These are phyloP conservation scores for Lyophyllum atratum DNA, from an alignment of 768 basidiomycete genomes.

Conservation along the genomic window DNA sequence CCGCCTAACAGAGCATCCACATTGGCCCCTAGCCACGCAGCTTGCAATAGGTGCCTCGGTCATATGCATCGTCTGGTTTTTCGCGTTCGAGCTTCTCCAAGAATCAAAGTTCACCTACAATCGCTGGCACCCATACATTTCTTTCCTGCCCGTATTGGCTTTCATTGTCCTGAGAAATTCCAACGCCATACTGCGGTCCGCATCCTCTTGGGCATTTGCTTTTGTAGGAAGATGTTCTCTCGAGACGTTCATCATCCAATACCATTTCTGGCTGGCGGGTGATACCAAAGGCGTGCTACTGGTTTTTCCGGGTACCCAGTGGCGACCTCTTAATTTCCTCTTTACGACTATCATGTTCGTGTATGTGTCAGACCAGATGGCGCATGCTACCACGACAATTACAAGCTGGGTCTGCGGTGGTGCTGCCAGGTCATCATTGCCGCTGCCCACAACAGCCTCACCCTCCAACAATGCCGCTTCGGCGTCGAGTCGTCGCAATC, in stretches of 20 bases:
- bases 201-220: constrained; percentile 67
- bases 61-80: constrained; percentile 71
- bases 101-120: constrained; percentile 88
- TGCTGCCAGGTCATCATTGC: constrained; percentile 19
- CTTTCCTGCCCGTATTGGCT: constrained; percentile 76
- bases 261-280: constrained; percentile 82
- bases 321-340: constrained; percentile 78
- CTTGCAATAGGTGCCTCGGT: constrained; percentile 49
- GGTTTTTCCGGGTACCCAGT: constrained; percentile 71
- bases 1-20: constrained; percentile 65
- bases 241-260: constrained; percentile 92
- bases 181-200: constrained; percentile 67
- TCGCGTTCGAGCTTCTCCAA: constrained; percentile 76
- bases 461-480: neutral
- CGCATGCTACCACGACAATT: constrained; percentile 73
- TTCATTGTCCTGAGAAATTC: constrained; percentile 81
- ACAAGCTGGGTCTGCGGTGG: constrained; percentile 58
- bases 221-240: constrained; percentile 87
- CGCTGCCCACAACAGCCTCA: constrained; percentile 12
- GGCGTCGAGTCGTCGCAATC: constrained; percentile 12
- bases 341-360: constrained; percentile 78
- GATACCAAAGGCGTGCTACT: constrained; percentile 83
- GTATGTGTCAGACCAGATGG: constrained; percentile 76
- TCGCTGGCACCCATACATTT: constrained; percentile 79
- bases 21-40: constrained; percentile 61